phyloP scores from a whole-genome alignment of 2,329 filamentous ascomycete genomes.

The Colletotrichum coccodes region DNA sequence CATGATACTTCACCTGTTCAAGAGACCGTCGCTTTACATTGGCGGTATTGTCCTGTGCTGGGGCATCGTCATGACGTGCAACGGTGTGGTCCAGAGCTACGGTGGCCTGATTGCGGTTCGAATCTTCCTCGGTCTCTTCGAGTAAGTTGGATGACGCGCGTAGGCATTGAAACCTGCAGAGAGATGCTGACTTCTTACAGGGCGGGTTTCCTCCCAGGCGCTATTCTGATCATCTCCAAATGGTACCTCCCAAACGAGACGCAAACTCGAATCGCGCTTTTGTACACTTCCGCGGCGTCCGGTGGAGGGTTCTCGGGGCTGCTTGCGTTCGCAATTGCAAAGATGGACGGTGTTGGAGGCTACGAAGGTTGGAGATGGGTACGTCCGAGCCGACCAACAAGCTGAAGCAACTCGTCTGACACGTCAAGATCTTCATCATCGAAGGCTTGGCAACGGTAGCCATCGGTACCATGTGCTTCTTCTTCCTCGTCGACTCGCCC shows the following conservation, averaged over 20 bases:
- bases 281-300: slow-evolving; percentile 48
- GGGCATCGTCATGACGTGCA: slow-evolving; percentile 50
- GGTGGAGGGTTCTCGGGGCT: slow-evolving; percentile 58
- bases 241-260: slow-evolving; percentile 46
- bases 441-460: slow-evolving; percentile 56
- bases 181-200: slow-evolving; percentile 30
- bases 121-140: slow-evolving; percentile 51
- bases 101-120: slow-evolving; percentile 50
- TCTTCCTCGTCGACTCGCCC: slow-evolving; percentile 57
- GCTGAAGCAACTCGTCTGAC: not conserved
- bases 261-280: slow-evolving; percentile 43
- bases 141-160: slow-evolving; percentile 36
- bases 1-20: slow-evolving; percentile 48
- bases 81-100: slow-evolving; percentile 49
- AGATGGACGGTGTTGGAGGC: slow-evolving; percentile 56
- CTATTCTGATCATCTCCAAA: slow-evolving; percentile 44
- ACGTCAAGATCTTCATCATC: slow-evolving; percentile 59
- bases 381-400: not conserved
- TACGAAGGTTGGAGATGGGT: slow-evolving; percentile 58
- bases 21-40: slow-evolving; percentile 56
- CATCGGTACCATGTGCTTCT: slow-evolving; percentile 51
- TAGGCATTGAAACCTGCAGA: not conserved
- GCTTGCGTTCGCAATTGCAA: slow-evolving; percentile 54
- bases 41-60: slow-evolving; percentile 45
- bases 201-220: slow-evolving; percentile 45